Base-by-base conservation (phyloP, 768 basidiomycete genomes). In the Tephrocybe rancida region DNA sequence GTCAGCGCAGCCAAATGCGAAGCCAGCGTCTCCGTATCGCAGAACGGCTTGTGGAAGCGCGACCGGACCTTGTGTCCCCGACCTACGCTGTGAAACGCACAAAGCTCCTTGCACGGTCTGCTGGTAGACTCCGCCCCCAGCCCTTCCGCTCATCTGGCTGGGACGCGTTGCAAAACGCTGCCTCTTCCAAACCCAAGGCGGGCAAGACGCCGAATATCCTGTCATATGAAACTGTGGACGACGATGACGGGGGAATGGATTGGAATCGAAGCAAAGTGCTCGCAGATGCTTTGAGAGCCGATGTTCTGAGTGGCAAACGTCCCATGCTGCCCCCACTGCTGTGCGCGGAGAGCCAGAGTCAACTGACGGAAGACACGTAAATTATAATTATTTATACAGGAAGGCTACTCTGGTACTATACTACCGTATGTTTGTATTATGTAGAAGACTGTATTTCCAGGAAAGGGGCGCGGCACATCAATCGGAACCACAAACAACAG, bases 11-110 rank as follows among this genome's bases (percentile, higher is more conserved):
- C 35, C 53, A 60, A 32, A 42, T 57, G 5, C 58, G 60, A n/a
- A 50, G 53, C 11, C 52, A 61, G 18, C 64, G 71, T 18, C 48
- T 71, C 9, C 44, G 62, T 5, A 70, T 70, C 35, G 74, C 74
- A 0, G 74, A 78, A 32, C 74, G 72, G 29, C 65, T 84, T 14
- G 71, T 74, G 3, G 61, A 59, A 13, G 78, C 77, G 10, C 73
- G 75, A 24, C 82, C 81, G 2, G 72, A 77, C 48, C 69, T 74
- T 7, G 72, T 76, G 1, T 61, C 62, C 6, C 60, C 68, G 2
- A 63, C 69, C 0, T 76, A 73, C 50, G 44, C 57, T 38, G 42
- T 44, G 5, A 70, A 66, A 46, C 60, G 65, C 9, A 66, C 67
- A 13, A 62, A 56, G 44, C 51, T 64, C 13, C 37, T 61, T 18